Evolutionary conservation across 169 alveolate species (phyloP), one percentile per base, ranked within the genome.

Genomic region (Babesia caballi): DNA sequence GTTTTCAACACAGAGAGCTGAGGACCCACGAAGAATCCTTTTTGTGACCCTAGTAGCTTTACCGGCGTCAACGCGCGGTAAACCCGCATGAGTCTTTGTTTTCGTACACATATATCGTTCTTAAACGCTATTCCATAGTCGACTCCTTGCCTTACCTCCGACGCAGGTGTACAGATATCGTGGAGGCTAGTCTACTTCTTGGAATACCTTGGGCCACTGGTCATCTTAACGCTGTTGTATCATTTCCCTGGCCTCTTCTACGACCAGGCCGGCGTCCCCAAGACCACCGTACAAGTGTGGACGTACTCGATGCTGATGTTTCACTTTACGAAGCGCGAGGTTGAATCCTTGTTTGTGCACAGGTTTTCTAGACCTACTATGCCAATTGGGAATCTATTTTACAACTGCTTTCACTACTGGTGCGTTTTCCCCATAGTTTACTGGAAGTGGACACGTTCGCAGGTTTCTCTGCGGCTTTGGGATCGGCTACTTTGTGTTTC

Each of bases 361-460:
- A 89, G 97, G 32, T 98, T 96, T 78, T 93, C 98, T 54, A 95
- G 93, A 83, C 95, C 96, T 54, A 96, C 99, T 9, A 98, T 97
- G 99, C 99, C 99, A 19, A 89, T 96, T 33, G 61, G 68, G 35
- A 91, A 95, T 69, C 94, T 97, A 25, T 95, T 96, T 76, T 94
- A 84, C 66, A 97, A 98, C 86, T 96, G 98, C 66, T 94, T 95
- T 7, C 98, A 98, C 88, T 96, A 97, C 90, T 98, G 99, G 99
- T 89, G 61, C 8, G 71, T 44, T 53, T 58, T 36, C n/a, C 53
- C 25, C 47, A 21, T 15, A 14, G 0, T 8, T 32, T 19, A 0
- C 6, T 2, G 49, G 0, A 2, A 44, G 17, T 42, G 15, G 33
- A 47, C 46, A 25, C 36, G 35, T 58, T 66, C 35, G 27, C 72